These are phyloP conservation scores for Cantharellus cinnabarinus DNA, from an alignment of 768 basidiomycete genomes.

Conservation along the genomic window DNA sequence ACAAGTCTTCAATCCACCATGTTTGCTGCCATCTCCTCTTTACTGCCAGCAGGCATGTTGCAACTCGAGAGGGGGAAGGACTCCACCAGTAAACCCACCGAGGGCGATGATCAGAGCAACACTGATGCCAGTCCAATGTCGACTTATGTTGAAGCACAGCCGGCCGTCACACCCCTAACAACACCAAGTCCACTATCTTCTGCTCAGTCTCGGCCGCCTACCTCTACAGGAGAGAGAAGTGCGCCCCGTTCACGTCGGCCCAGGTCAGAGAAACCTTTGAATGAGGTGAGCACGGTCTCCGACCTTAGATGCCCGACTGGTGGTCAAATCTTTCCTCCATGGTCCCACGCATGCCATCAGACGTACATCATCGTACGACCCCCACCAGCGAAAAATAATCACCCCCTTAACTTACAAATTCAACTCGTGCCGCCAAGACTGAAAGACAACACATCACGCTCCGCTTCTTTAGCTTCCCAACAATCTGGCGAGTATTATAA, in stretches of 20 bases:
- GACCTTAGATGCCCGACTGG: not conserved
- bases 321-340: not conserved
- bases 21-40: not conserved
- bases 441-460: slow-evolving; percentile 22
- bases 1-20: not conserved
- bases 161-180: too few species aligned
- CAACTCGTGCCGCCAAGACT: slow-evolving; percentile 61
- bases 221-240: too few species aligned
- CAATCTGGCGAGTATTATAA: slow-evolving; percentile 6
- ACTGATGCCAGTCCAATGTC: too few species aligned
- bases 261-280: not conserved
- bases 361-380: slow-evolving; percentile 62
- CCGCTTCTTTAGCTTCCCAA: slow-evolving; percentile 12
- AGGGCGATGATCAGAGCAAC: too few species aligned
- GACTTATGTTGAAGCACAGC: too few species aligned
- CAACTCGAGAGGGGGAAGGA: too few species aligned
- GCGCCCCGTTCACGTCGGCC: not conserved
- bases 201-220: too few species aligned
- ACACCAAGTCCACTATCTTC: too few species aligned
- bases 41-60: too few species aligned
- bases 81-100: too few species aligned
- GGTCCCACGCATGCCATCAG: not conserved
- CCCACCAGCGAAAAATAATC: slow-evolving; percentile 65
- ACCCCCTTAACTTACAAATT: slow-evolving; percentile 77
- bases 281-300: not conserved